Conservation (phyloP, 495 filamentous ascomycete genomes). For the Podospora didyma region DNA sequence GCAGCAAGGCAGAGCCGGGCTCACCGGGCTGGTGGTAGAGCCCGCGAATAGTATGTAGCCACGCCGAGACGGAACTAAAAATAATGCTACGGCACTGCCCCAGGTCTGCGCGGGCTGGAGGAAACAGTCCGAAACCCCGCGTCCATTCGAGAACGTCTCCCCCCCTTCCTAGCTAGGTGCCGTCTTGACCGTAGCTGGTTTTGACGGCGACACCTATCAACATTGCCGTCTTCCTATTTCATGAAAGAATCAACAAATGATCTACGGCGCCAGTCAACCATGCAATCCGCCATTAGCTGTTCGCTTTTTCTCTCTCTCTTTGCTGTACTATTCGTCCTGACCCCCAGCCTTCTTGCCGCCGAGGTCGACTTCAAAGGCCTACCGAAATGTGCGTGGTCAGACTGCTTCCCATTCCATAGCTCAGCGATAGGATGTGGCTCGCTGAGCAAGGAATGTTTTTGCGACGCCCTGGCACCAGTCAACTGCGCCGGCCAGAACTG, state of each 20-base stretch:
- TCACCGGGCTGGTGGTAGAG: neutral
- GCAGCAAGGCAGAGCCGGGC: neutral
- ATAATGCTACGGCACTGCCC: neutral
- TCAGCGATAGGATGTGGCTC: neutral
- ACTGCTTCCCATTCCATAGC: neutral
- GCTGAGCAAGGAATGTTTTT: neutral
- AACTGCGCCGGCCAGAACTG: neutral
- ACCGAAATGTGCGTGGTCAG: neutral
- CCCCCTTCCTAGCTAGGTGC: neutral
- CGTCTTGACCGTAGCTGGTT: neutral
- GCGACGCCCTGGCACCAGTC: neutral
- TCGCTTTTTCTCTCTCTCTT: neutral
- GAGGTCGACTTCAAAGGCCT: neutral
- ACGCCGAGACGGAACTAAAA: neutral
- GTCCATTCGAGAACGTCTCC: neutral
- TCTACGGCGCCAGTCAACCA: neutral
- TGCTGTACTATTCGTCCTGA: neutral
- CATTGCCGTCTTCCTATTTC: neutral
- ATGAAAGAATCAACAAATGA: neutral
- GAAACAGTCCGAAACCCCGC: neutral
- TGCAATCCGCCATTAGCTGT: neutral
- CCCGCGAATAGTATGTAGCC: neutral
- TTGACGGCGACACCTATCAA: neutral
- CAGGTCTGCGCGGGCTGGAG: neutral
- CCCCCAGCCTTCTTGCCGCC: neutral